Base-by-base conservation (phyloP, 139 green algal species). In the Chlamydomonas sp. region DNA sequence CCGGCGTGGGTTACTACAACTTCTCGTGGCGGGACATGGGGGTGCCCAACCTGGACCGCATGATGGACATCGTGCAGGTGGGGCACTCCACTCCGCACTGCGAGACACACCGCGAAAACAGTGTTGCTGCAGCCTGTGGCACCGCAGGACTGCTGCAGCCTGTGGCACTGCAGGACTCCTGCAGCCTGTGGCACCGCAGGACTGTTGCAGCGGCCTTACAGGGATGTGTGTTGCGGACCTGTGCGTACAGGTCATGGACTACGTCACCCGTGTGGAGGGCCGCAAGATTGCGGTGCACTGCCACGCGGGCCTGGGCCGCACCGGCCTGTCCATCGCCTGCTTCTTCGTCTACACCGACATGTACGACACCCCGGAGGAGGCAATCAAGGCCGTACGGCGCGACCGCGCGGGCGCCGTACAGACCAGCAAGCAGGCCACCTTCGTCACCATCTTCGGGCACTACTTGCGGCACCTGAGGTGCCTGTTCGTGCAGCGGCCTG, bases 11-110 rank as follows among this genome's bases (percentile, higher is more conserved):
- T 1, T 89, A 95, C 57, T 95, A 92, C 89, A 95, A 96, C 90
- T 89, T 96, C 75, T 88, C 87, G 75, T 97, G 95, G 95, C 86
- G 88, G 57, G 95, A 97, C 90, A 97, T 97, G 94, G 91, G 91
- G 0, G 92, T 95, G 20, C 95, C 95, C 3, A 89, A 89, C 8
- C 87, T 97, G 66, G 90, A 92, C 14, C 79, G 85, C 17, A 96
- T 95, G 90, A 92, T 97, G 93, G 92, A 96, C 81, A 94, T 97
- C 79, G 94, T 97, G 67, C 94, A 97, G 92, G 93, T 95, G 80
- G 72, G 85, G 3, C 7, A 58, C 31, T 49, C 31, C 31, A 49
- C 31, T 49, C 31, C 31, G 31, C 31, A 49, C 31, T 49, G 31
- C 31, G 31, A 49, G 31, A 49, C 31, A 49, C 31, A 49, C 31